Conservation (phyloP, 352 stramenopile genomes). For the Aphanomyces cochlioides region DNA sequence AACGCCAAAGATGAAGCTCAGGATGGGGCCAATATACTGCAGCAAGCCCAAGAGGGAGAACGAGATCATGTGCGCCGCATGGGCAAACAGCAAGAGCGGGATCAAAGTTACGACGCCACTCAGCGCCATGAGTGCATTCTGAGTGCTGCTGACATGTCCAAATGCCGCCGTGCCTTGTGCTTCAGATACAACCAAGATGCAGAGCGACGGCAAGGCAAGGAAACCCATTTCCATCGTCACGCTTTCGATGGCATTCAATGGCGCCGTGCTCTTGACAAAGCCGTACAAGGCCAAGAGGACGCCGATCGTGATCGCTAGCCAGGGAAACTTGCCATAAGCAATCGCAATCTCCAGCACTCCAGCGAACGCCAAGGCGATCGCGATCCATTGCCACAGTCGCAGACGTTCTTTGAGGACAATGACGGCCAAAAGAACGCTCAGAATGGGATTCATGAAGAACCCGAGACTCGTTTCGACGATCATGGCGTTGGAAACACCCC, state of each 20-base stretch:
- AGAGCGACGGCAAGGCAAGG: conserved; percentile 5
- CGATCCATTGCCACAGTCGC: conserved; percentile 6
- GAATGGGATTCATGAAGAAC: conserved; percentile 11
- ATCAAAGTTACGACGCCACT: conserved; percentile 8
- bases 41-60: no score
- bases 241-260: conserved; percentile 7
- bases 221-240: conserved; percentile 14
- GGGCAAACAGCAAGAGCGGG: conserved; percentile 11
- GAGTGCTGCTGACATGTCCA: neutral
- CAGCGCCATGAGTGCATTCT: neutral
- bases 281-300: conserved; percentile 18
- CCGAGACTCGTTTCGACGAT: conserved; percentile 16
- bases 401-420: conserved; percentile 21
- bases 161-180: neutral
- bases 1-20: no score
- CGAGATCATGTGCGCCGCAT: no score
- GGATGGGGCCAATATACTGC: no score
- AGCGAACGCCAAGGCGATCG: neutral
- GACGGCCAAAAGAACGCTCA: conserved; percentile 15
- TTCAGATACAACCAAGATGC: neutral
- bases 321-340: conserved; percentile 20
- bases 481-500: neutral
- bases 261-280: conserved; percentile 16
- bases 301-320: neutral
- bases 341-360: conserved; percentile 22